Evolutionary conservation across 106 monocot species (phyloP).

Genomic region (Allium sativum): DNA sequence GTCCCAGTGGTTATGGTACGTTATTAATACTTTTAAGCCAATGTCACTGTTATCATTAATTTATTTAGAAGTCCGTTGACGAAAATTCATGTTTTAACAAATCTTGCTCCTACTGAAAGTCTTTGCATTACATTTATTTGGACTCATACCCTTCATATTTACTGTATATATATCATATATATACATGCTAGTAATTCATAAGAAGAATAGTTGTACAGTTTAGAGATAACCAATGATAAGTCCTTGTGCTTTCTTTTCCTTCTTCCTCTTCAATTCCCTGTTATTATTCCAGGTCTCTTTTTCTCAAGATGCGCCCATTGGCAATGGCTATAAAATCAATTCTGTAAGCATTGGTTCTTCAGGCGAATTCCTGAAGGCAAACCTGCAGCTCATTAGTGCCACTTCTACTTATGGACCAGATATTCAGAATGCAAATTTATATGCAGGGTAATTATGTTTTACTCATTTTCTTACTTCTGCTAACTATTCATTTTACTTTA

Average conservation of each 20-base stretch:
- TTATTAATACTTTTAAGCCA: no score
- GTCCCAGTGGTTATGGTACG: no score
- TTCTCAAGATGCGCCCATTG: constrained; percentile 6
- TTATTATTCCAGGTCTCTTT: background rate
- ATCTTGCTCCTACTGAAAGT: no score
- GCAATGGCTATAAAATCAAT: constrained; percentile 31
- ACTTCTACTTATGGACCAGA: constrained; percentile 33
- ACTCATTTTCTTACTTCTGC: background rate
- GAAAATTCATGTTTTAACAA: no score
- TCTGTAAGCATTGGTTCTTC: constrained; percentile 14
- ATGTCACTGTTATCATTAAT: no score
- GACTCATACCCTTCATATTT: no score
- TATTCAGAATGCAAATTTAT: constrained; percentile 24
- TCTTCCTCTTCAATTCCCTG: constrained; percentile 2
- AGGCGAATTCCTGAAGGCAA: constrained; percentile 17
- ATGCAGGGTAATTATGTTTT: constrained; percentile 24
- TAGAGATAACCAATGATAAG: background rate
- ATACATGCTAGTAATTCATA: no score
- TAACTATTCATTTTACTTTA: background rate
- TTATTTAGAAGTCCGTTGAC: no score
- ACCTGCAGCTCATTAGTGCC: constrained; percentile 13
- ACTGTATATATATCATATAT: no score
- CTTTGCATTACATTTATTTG: no score
- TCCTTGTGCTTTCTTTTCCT: background rate
- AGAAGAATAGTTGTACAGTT: background rate